phyloP scores from a whole-genome alignment of 1,139 yeast species.

The Hansenula sp. region DNA sequence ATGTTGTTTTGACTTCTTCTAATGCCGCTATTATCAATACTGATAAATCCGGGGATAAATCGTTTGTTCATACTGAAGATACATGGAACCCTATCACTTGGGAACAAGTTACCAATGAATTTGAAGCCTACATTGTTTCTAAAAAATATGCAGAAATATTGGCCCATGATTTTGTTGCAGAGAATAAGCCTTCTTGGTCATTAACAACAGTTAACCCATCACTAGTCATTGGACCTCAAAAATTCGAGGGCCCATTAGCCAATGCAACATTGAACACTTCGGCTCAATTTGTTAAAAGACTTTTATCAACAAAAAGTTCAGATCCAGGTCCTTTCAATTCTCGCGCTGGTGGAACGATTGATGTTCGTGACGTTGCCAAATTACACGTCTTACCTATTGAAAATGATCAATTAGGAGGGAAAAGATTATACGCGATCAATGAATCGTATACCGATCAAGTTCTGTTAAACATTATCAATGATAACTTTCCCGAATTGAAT shows the following conservation, averaged over 20 bases:
- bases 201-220: conserved; percentile 46
- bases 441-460: no score
- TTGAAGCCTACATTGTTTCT: conserved; percentile 45
- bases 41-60: conserved; percentile 28
- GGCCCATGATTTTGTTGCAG: conserved; percentile 48
- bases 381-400: conserved; percentile 38
- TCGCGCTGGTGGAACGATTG: conserved; percentile 28
- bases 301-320: conserved; percentile 24
- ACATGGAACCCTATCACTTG: conserved; percentile 41
- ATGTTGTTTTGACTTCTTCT: conserved; percentile 54
- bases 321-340: conserved; percentile 16
- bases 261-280: conserved; percentile 38
- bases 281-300: conserved; percentile 21
- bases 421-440: no score
- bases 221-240: conserved; percentile 46
- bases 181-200: conserved; percentile 37
- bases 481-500: no score
- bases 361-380: conserved; percentile 41
- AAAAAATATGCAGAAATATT: conserved; percentile 50
- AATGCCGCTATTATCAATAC: conserved; percentile 50
- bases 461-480: no score
- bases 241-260: conserved; percentile 29
- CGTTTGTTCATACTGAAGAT: conserved; percentile 32
- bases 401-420: not conserved
- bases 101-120: conserved; percentile 29